Conservation (phyloP, 176 grass and related monocot genomes). For the Guadua angustifolia region DNA sequence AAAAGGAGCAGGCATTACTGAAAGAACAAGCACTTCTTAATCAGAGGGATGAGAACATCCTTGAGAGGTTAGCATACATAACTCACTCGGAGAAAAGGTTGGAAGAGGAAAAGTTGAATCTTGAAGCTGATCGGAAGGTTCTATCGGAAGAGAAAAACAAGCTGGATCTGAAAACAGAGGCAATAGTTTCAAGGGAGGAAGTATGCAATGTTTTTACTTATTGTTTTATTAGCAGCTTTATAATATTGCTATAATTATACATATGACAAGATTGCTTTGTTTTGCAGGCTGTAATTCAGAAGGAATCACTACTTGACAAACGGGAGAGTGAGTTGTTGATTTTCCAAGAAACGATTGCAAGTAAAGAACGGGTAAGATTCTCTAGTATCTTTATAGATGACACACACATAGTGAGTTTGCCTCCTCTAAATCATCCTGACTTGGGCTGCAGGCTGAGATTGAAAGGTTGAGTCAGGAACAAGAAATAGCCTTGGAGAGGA, state of each 20-base stretch:
- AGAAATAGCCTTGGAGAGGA: constrained; percentile 54
- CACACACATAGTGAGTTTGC: constrained; percentile 20
- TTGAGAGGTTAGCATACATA: constrained; percentile 68
- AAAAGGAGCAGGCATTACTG: constrained; percentile 64
- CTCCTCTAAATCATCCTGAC: constrained; percentile 28
- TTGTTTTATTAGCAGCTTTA: background rate
- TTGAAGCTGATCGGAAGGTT: constrained; percentile 66
- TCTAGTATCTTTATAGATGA: constrained; percentile 22
- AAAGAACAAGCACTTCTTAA: constrained; percentile 72
- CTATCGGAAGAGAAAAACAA: constrained; percentile 67
- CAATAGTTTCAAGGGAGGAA: constrained; percentile 76
- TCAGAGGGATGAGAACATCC: constrained; percentile 74
- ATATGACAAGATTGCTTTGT: constrained; percentile 25
- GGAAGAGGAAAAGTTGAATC: constrained; percentile 52
- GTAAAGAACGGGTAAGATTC: constrained; percentile 69
- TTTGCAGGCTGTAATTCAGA: constrained; percentile 64
- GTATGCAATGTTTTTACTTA: constrained; percentile 51
- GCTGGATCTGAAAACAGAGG: constrained; percentile 68
- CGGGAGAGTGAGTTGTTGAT: constrained; percentile 74
- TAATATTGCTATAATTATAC: constrained; percentile 14
- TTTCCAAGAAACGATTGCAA: constrained; percentile 79
- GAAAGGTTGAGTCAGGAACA: constrained; percentile 69
- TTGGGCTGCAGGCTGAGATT: constrained; percentile 68
- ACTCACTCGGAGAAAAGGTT: constrained; percentile 65
- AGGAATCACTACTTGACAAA: constrained; percentile 75